Evolutionary conservation across 2,329 filamentous ascomycete species (phyloP).

Genomic region (Thelonectria blattea): DNA sequence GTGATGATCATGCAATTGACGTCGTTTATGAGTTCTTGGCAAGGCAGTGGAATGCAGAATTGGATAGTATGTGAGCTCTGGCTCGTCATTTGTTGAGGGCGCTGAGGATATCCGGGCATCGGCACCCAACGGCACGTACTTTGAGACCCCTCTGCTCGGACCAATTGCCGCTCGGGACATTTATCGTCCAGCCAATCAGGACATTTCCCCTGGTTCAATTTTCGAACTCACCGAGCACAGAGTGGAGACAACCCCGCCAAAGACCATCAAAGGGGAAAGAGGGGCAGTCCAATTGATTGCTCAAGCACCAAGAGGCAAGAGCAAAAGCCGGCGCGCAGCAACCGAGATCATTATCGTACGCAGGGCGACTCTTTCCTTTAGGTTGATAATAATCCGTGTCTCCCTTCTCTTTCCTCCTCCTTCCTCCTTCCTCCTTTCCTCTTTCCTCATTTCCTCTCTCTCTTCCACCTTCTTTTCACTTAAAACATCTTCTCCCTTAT

Average conservation of each 20-base stretch:
- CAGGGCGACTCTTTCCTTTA: conserved; percentile 13
- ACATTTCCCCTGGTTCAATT: conserved; percentile 26
- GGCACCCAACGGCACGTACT: background rate
- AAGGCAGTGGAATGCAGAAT: no score
- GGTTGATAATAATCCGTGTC: conserved; percentile 8
- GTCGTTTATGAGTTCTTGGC: no score
- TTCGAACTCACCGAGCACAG: conserved; percentile 36
- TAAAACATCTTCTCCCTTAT: background rate
- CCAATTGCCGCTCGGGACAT: background rate
- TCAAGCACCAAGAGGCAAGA: background rate
- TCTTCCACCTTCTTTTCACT: background rate
- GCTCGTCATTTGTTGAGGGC: no score
- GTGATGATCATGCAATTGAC: no score
- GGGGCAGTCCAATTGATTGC: conserved; percentile 24
- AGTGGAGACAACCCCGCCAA: conserved; percentile 17
- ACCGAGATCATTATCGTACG: conserved; percentile 35
- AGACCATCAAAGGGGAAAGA: conserved; percentile 32
- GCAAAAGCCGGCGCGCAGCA: conserved; percentile 13
- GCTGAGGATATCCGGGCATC: no score
- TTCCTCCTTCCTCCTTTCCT: background rate
- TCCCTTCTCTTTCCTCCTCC: background rate
- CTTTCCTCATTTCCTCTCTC: background rate
- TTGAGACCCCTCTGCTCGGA: background rate
- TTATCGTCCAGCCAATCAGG: conserved; percentile 4
- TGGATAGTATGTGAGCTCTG: no score